Percentiles rank a stretch among this genome's conserved stretches.
phyloP scores from a whole-genome alignment of 208 protist species.

The Acanthamoeba royreba region DNA sequence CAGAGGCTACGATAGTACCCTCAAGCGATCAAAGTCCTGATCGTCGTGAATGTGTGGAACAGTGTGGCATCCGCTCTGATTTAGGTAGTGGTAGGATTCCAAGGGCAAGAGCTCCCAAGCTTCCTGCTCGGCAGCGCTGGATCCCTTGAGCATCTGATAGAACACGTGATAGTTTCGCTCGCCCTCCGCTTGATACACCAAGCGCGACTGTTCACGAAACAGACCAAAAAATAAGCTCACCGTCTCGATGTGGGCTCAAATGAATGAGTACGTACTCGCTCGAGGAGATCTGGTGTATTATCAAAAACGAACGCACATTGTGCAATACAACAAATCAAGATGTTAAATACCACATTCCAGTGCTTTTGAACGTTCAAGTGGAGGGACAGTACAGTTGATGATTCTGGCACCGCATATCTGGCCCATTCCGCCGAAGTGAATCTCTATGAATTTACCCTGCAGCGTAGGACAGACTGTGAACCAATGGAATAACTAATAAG shows the following conservation, averaged over 20 bases:
- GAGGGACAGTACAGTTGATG: conserved; percentile 42
- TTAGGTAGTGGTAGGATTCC: conserved; percentile 7
- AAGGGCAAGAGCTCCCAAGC: background rate
- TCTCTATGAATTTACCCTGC: conserved; percentile 72
- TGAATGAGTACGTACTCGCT: conserved; percentile 26
- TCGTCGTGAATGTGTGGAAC: conserved; percentile 43
- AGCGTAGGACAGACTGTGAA: background rate
- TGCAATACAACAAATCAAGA: background rate
- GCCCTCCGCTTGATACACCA: conserved; percentile 71
- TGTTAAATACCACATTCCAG: background rate
- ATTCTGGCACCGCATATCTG: conserved; percentile 31
- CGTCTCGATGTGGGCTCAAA: background rate
- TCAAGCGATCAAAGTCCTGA: conserved; percentile 61
- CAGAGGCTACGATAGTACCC: background rate
- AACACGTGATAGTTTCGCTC: conserved; percentile 86
- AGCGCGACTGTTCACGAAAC: conserved; percentile 47
- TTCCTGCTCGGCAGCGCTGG: background rate
- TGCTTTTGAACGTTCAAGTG: background rate
- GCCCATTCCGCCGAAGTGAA: conserved; percentile 56
- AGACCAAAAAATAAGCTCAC: background rate
- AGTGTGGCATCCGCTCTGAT: conserved; percentile 33
- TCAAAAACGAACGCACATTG: background rate
- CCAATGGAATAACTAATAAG: conserved; percentile 54
- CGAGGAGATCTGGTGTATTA: conserved; percentile 66
- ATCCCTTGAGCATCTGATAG: conserved; percentile 81